Base-by-base conservation (phyloP, 805 yeast species). In the Jamesozyma rosinii region DNA sequence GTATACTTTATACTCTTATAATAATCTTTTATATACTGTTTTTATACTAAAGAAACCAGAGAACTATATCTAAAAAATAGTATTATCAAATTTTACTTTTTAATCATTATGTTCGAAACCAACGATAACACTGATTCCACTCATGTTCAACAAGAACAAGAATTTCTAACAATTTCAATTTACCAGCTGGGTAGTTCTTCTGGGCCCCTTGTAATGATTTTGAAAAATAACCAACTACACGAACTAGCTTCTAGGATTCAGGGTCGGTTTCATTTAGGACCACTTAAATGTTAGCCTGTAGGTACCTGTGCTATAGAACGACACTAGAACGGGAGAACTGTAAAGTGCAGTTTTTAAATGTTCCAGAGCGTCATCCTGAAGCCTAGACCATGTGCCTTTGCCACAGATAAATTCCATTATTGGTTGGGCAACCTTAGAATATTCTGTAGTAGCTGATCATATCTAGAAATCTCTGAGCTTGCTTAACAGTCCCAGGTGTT, bases 171-270 rank as follows among this genome's bases (percentile, higher is more conserved):
- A 50, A 27, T 40, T 46, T 52, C 10, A 48, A 30, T 36, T 51
- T 51, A 6, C 52, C 48, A 3, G 46, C 42, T 2, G 35, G 48
- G 21, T 46, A 45, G 26, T 46, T 39, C 21, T 37, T 40, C 34
- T 51, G 48, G 10, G 14, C 81, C 81, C 30, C 51, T 43, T 34
- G 66, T 63, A 19, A 75, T 72, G 15, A 73, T 66, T 43, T 40
- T 5, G 40, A 38, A 18, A 48, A 48, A 20, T 49, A 51, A 14
- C 46, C 40, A 17, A 48, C 50, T n/a, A 41, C 48, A 18, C 46
- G 49, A 8, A 44, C 14, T 35, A 35, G 44, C 40, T 40, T 46
- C 2, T 41, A n/a, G n/a, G n/a, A n/a, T n/a, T n/a, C n/a, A n/a
- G n/a, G n/a, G n/a, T 38, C 30, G 1, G 44, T 18, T 30, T 48